Conservation (phyloP, 1,284 basidiomycete species). For the Ustilago esculenta region DNA sequence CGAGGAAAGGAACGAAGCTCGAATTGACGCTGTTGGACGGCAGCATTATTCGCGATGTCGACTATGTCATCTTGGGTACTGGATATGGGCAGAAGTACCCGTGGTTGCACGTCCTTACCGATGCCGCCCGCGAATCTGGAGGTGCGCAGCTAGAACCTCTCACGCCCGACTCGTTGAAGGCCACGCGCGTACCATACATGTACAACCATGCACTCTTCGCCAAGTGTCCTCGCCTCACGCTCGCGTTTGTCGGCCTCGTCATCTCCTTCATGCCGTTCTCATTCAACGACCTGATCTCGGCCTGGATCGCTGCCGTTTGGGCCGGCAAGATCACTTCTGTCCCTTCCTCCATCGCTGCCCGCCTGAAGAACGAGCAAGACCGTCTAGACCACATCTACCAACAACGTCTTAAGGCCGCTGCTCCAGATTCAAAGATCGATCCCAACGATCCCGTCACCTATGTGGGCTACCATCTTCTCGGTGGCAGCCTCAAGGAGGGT, state of each 20-base stretch:
- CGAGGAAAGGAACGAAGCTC: slow-evolving; percentile 13
- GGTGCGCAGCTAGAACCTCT: slow-evolving; percentile 4
- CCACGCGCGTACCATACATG: slow-evolving; percentile 27
- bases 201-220: slow-evolving; percentile 43
- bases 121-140: slow-evolving; percentile 5
- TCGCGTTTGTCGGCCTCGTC: slow-evolving; percentile 48
- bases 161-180: slow-evolving; percentile 23
- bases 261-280: slow-evolving; percentile 48
- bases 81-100: slow-evolving; percentile 52
- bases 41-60: slow-evolving; percentile 35
- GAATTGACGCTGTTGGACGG: slow-evolving; percentile 47
- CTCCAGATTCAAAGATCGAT: slow-evolving; percentile 1
- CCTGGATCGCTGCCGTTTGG: slow-evolving; percentile 48
- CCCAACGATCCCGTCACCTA: slow-evolving; percentile 9
- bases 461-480: slow-evolving; percentile 20
- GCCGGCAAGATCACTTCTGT: slow-evolving; percentile 32
- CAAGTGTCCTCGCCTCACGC: slow-evolving; percentile 16
- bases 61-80: slow-evolving; percentile 48
- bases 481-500: slow-evolving; percentile 11
- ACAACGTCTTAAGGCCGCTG: neutral
- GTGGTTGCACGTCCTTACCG: slow-evolving; percentile 46
- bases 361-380: slow-evolving; percentile 19
- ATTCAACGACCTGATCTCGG: slow-evolving; percentile 37
- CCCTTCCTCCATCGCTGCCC: slow-evolving; percentile 6
- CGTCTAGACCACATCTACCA: slow-evolving; percentile 26